Conservation (phyloP, 768 basidiomycete genomes). For the Boletellus sp. region DNA sequence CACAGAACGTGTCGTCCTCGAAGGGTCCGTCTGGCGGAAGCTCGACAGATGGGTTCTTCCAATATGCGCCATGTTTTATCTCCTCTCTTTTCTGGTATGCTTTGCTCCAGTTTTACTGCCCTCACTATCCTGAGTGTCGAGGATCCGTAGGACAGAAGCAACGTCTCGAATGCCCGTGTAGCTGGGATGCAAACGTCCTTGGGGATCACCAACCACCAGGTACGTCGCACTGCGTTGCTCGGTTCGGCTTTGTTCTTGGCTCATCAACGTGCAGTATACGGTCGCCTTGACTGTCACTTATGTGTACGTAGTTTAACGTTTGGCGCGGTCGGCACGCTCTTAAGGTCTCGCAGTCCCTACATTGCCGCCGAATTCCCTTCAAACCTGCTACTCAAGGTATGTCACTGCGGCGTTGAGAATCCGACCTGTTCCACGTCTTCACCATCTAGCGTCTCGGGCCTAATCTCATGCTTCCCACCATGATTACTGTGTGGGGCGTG, state of each 20-base stretch:
- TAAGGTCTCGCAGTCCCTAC: constrained; percentile 38
- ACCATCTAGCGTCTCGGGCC: constrained; percentile 41
- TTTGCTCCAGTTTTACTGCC: neutral
- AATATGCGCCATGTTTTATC: constrained; percentile 46
- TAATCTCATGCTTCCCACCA: constrained; percentile 56
- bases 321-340: neutral
- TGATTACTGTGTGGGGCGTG: constrained; percentile 69
- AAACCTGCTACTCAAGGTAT: constrained; percentile 52
- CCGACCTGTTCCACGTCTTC: neutral
- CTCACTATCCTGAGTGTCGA: neutral
- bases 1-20: constrained; percentile 25
- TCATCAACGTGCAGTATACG: constrained; percentile 30
- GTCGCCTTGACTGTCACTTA: constrained; percentile 29
- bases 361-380: constrained; percentile 59
- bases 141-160: constrained; percentile 34
- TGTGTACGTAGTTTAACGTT: constrained; percentile 11
- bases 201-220: constrained; percentile 22
- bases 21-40: constrained; percentile 45
- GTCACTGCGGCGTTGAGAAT: neutral
- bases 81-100: constrained; percentile 52
- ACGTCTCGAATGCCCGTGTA: constrained; percentile 58
- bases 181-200: constrained; percentile 58
- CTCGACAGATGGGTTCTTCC: constrained; percentile 48
- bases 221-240: neutral
- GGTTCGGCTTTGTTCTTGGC: neutral